A percentile compares a stretch with the other conserved stretches of the same genome.
Evolutionary conservation across 1,284 basidiomycete species (phyloP).

Genomic region (Rhodotorula sp.): DNA sequence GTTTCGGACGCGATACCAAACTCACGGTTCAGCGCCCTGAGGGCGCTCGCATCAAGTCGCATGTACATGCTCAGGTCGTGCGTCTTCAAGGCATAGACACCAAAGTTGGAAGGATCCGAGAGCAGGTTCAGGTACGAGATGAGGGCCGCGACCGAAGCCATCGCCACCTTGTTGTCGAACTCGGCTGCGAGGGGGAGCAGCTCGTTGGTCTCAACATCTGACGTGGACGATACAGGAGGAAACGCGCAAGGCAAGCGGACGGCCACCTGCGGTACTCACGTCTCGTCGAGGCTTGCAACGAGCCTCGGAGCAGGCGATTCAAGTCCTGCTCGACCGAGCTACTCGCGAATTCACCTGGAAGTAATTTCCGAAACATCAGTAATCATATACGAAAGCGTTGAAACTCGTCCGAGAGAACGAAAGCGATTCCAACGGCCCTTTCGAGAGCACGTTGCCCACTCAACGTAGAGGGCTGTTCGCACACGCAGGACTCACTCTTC

Average conservation of each 20-base stretch:
- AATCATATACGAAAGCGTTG: too few species aligned
- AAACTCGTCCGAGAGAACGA: too few species aligned
- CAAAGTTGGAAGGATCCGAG: conserved; percentile 76
- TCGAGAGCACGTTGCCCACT: background rate
- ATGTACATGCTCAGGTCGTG: conserved; percentile 95
- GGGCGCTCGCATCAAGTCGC: conserved; percentile 90
- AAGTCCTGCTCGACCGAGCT: conserved; percentile 84
- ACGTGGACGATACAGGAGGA: too few species aligned
- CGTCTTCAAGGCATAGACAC: conserved; percentile 73
- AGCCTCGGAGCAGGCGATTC: conserved; percentile 65
- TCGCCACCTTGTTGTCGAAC: conserved; percentile 72
- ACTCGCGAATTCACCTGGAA: conserved; percentile 73
- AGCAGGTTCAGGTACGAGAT: conserved; percentile 79
- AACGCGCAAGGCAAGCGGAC: background rate
- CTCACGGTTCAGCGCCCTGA: conserved; percentile 78
- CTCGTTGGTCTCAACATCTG: background rate
- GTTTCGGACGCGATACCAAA: background rate
- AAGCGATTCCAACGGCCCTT: background rate
- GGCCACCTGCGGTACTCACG: conserved; percentile 50
- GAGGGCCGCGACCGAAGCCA: conserved; percentile 76
- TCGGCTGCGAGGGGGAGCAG: conserved; percentile 58
- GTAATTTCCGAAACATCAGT: too few species aligned
- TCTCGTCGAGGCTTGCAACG: conserved; percentile 53
- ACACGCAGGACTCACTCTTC: conserved; percentile 58
- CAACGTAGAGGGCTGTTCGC: too few species aligned